phyloP scores from a whole-genome alignment of 495 filamentous ascomycete species.

The Daldinia concentrica region DNA sequence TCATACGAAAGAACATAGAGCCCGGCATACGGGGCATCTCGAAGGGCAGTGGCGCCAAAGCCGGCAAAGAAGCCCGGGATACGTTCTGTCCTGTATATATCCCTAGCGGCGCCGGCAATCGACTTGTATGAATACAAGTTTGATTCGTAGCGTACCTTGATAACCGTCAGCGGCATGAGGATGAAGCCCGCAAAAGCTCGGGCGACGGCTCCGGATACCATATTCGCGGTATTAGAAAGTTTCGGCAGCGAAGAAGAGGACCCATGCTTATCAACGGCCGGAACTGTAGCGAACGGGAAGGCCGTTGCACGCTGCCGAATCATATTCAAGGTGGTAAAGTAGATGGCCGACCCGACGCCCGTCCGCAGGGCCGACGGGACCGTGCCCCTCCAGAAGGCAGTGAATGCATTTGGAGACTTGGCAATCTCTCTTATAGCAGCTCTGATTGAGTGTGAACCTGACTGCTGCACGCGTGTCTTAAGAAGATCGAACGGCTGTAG shows the following conservation, averaged over 20 bases:
- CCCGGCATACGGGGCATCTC: slow-evolving; percentile 95
- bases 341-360: slow-evolving; percentile 90
- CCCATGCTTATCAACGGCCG: slow-evolving; percentile 30
- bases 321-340: slow-evolving; percentile 89
- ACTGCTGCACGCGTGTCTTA: slow-evolving; percentile 94
- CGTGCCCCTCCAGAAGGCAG: slow-evolving; percentile 92
- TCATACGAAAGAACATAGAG: slow-evolving; percentile 97
- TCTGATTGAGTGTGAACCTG: slow-evolving; percentile 69
- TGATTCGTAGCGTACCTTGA: slow-evolving; percentile 96
- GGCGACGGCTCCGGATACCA: slow-evolving; percentile 83
- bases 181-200: slow-evolving; percentile 85
- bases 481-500: slow-evolving; percentile 96
- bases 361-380: slow-evolving; percentile 91
- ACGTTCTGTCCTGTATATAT: slow-evolving; percentile 80
- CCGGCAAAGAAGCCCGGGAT: slow-evolving; percentile 88
- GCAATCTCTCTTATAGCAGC: slow-evolving; percentile 78
- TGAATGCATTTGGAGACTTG: slow-evolving; percentile 59
- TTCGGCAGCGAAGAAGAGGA: slow-evolving; percentile 74
- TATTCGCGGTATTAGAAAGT: slow-evolving; percentile 84
- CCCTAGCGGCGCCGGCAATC: slow-evolving; percentile 72
- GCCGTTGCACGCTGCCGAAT: slow-evolving; percentile 76
- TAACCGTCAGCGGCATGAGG: slow-evolving; percentile 95
- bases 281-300: slow-evolving; percentile 50
- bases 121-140: slow-evolving; percentile 86
- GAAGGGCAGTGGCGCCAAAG: slow-evolving; percentile 90